Conservation (phyloP, 2,329 filamentous ascomycete genomes). For the Alternaria sp. region DNA sequence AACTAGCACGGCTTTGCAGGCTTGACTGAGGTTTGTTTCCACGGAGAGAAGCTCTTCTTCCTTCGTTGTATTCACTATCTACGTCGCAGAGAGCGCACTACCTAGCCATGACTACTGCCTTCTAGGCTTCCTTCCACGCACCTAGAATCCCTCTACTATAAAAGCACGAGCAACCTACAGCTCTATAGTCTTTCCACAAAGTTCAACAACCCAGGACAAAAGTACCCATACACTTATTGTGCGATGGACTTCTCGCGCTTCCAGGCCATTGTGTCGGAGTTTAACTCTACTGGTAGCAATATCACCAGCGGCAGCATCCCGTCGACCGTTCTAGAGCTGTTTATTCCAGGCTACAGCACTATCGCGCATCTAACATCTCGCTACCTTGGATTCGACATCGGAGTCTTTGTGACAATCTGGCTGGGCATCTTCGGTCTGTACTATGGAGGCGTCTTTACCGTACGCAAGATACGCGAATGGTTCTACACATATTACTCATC, state of each 20-base stretch:
- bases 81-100: too few species aligned
- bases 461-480: conserved; percentile 29
- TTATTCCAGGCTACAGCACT: conserved; percentile 47
- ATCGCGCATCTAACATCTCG: conserved; percentile 50
- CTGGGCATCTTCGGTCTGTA: conserved; percentile 50
- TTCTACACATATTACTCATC: not conserved
- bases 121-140: not conserved
- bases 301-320: conserved; percentile 43
- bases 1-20: not conserved
- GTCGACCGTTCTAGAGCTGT: conserved; percentile 55
- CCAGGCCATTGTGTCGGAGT: conserved; percentile 10
- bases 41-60: not conserved
- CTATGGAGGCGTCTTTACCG: conserved; percentile 46
- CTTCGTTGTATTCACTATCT: not conserved
- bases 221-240: not conserved
- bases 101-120: too few species aligned
- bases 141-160: not conserved
- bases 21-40: not conserved
- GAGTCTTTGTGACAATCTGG: conserved; percentile 53
- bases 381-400: conserved; percentile 56
- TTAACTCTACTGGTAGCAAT: conserved; percentile 5
- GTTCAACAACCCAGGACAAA: not conserved
- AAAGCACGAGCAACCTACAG: not conserved
- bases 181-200: not conserved
- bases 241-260: conserved; percentile 34